phyloP scores from a whole-genome alignment of 2,329 filamentous ascomycete genomes.

The Hypoxylon sp. region DNA sequence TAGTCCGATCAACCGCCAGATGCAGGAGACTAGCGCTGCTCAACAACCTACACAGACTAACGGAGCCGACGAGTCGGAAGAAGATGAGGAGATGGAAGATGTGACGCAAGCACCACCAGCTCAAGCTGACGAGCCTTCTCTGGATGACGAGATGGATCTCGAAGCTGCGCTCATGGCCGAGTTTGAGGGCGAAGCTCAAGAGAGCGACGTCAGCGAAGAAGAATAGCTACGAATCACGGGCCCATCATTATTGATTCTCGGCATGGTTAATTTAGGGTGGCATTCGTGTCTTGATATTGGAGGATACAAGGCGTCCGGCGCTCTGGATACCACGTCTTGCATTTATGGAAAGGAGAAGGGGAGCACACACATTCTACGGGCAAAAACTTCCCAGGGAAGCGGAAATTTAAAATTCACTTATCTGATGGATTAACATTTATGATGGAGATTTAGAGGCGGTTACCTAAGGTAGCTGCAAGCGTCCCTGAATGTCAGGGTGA shows the following conservation, averaged over 20 bases:
- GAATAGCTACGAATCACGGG: constrained; percentile 37
- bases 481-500: not conserved
- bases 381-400: constrained; percentile 7
- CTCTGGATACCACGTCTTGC: constrained; percentile 33
- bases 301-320: constrained; percentile 29
- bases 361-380: constrained; percentile 13
- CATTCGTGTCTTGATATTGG: constrained; percentile 10
- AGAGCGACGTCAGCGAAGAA: constrained; percentile 54
- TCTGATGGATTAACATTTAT: not conserved
- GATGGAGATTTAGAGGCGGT: not conserved
- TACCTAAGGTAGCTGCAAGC: not conserved
- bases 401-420: constrained; percentile 4
- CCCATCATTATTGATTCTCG: constrained; percentile 9
- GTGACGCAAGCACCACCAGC: constrained; percentile 48
- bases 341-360: constrained; percentile 12
- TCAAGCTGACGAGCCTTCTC: constrained; percentile 48
- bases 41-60: constrained; percentile 47
- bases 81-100: constrained; percentile 55
- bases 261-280: constrained; percentile 1
- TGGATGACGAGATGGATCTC: constrained; percentile 49
- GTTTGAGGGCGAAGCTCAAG: constrained; percentile 43
- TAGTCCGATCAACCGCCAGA: constrained; percentile 63
- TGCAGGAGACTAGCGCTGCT: constrained; percentile 44
- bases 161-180: constrained; percentile 51
- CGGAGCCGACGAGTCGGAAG: constrained; percentile 53